Evolutionary conservation across 495 filamentous ascomycete genomes (phyloP).

Genomic region (Terfezia boudieri): DNA sequence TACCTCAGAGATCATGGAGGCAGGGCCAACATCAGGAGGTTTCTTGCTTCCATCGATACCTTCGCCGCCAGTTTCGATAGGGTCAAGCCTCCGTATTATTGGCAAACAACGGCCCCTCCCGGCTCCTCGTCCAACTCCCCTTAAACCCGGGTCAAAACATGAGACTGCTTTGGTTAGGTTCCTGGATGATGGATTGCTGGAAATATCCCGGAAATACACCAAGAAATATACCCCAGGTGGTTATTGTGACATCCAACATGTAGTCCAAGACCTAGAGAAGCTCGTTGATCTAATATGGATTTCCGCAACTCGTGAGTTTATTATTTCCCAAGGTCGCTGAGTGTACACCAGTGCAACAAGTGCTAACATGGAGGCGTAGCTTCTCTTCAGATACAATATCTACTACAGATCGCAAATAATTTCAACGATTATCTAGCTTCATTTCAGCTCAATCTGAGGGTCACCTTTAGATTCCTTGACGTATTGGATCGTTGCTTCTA

Average conservation of each 20-base stretch:
- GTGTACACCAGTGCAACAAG: background rate
- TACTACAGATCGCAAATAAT: constrained; percentile 16
- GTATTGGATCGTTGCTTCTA: constrained; percentile 16
- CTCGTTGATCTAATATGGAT: constrained; percentile 18
- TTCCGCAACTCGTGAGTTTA: constrained; percentile 15
- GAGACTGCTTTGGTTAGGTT: constrained; percentile 14
- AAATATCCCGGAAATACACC: constrained; percentile 11
- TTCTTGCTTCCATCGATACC: background rate
- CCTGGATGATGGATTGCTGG: constrained; percentile 13
- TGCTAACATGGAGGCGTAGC: background rate
- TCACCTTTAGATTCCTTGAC: constrained; percentile 10
- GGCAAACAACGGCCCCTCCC: constrained; percentile 6
- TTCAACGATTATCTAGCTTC: constrained; percentile 19
- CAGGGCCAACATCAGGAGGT: background rate
- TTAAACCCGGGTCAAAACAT: constrained; percentile 9
- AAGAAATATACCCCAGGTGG: constrained; percentile 12
- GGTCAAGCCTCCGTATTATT: background rate
- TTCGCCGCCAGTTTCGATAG: constrained; percentile 3
- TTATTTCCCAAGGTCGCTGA: background rate
- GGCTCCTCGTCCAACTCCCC: constrained; percentile 8
- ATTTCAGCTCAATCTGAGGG: constrained; percentile 6
- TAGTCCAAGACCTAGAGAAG: constrained; percentile 7
- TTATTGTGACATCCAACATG: constrained; percentile 3
- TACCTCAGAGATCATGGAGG: too few relatives aligned
- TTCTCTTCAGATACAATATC: constrained; percentile 14